These are phyloP conservation scores for Fusarium neocosmosporiellum DNA, from an alignment of 2,329 filamentous ascomycete species.

Conservation along the genomic window DNA sequence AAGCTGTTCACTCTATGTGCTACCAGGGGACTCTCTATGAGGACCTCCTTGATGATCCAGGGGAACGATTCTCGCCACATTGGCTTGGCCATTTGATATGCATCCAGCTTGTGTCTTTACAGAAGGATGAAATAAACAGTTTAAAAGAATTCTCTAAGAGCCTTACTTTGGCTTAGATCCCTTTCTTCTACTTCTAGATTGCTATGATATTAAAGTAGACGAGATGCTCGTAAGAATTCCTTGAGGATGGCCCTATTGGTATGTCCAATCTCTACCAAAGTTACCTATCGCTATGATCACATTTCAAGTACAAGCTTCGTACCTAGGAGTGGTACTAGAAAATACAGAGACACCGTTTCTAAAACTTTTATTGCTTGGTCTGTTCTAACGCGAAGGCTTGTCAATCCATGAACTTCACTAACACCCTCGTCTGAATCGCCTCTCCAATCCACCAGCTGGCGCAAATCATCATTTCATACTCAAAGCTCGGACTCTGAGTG, in stretches of 20 bases:
- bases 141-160: neutral
- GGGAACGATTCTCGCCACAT: neutral
- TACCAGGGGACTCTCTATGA: neutral
- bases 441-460: too few species aligned
- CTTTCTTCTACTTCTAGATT: neutral
- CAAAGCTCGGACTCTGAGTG: too few species aligned
- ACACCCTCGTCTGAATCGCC: too few species aligned
- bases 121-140: too few species aligned
- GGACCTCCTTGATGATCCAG: neutral
- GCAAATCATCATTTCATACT: too few species aligned
- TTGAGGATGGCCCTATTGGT: neutral
- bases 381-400: too few species aligned
- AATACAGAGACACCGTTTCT: neutral
- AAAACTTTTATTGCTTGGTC: too few species aligned
- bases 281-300: too few species aligned
- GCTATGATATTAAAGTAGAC: neutral
- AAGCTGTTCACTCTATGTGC: accelerated
- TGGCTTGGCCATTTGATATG: neutral
- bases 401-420: too few species aligned
- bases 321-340: neutral
- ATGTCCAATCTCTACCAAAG: neutral
- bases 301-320: neutral
- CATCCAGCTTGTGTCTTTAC: neutral
- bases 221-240: neutral
- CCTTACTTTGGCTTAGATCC: neutral